phyloP scores from a whole-genome alignment of 73 alveolate species.

The Breviolum minutum region DNA sequence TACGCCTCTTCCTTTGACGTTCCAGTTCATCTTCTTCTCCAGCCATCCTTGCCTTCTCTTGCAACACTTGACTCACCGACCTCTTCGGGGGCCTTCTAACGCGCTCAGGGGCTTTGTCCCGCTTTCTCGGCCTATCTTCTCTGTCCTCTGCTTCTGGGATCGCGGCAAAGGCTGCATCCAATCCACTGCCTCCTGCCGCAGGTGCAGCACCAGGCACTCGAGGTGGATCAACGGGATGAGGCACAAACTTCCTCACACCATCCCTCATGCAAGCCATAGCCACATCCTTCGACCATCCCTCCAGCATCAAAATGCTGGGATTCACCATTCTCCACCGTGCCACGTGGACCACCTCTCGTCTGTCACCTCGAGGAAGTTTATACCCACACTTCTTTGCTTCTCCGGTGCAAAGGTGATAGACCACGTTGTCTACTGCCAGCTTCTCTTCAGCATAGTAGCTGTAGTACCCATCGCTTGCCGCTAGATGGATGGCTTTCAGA shows the following conservation, averaged over 20 bases:
- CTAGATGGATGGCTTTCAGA: not conserved
- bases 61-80: not conserved
- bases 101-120: too few relatives aligned
- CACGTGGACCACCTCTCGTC: conserved; percentile 4
- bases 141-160: not conserved
- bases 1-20: not conserved
- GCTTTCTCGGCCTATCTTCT: not conserved
- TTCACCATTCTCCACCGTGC: not conserved
- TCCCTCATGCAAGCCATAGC: not conserved
- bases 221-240: not conserved
- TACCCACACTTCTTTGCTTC: not conserved
- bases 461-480: not conserved
- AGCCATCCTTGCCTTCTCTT: not conserved
- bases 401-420: not conserved
- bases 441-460: not conserved
- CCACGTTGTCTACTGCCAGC: not conserved
- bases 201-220: not conserved
- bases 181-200: not conserved
- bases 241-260: not conserved
- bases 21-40: not conserved
- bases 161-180: not conserved
- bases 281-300: not conserved
- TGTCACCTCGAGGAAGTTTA: not conserved
- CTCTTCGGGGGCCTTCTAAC: not conserved
- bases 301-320: not conserved